These are phyloP conservation scores for Clonostachys solani DNA, from an alignment of 2,329 filamentous ascomycete species.

Conservation along the genomic window DNA sequence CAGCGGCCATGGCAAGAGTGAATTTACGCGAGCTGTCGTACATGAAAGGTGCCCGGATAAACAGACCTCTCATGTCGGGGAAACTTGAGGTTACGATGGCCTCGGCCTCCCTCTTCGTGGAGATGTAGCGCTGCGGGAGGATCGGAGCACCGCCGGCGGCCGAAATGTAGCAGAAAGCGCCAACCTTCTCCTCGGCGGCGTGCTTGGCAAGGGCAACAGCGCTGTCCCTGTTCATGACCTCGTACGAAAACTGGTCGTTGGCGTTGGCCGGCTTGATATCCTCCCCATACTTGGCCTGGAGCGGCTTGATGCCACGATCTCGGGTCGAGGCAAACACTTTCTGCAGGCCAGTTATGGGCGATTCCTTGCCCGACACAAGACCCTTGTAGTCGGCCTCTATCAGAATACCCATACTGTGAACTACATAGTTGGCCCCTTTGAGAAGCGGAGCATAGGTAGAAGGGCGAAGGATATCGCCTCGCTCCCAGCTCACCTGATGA, in stretches of 20 bases:
- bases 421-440: slow-evolving; percentile 73
- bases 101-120: slow-evolving; percentile 90
- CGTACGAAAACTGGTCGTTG: slow-evolving; percentile 83
- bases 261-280: slow-evolving; percentile 61
- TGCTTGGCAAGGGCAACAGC: slow-evolving; percentile 81
- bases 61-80: slow-evolving; percentile 72
- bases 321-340: slow-evolving; percentile 72
- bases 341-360: slow-evolving; percentile 71
- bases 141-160: slow-evolving; percentile 83
- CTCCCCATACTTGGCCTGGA: slow-evolving; percentile 55
- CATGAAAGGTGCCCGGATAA: slow-evolving; percentile 82
- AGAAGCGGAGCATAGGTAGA: slow-evolving; percentile 74
- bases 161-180: slow-evolving; percentile 81
- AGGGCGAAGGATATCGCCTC: slow-evolving; percentile 82
- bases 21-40: slow-evolving; percentile 80
- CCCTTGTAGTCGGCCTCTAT: slow-evolving; percentile 98
- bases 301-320: slow-evolving; percentile 62
- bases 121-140: slow-evolving; percentile 80
- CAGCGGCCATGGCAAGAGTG: slow-evolving; percentile 79
- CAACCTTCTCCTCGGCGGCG: slow-evolving; percentile 58
- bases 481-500: slow-evolving; percentile 78
- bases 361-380: slow-evolving; percentile 78
- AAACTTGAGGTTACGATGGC: slow-evolving; percentile 68
- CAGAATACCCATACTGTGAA: slow-evolving; percentile 94
- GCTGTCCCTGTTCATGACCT: slow-evolving; percentile 92